Evolutionary conservation across 768 basidiomycete genomes (phyloP), one percentile per base, ranked within the genome.

Genomic region (Xerocomellus dryophilus): DNA sequence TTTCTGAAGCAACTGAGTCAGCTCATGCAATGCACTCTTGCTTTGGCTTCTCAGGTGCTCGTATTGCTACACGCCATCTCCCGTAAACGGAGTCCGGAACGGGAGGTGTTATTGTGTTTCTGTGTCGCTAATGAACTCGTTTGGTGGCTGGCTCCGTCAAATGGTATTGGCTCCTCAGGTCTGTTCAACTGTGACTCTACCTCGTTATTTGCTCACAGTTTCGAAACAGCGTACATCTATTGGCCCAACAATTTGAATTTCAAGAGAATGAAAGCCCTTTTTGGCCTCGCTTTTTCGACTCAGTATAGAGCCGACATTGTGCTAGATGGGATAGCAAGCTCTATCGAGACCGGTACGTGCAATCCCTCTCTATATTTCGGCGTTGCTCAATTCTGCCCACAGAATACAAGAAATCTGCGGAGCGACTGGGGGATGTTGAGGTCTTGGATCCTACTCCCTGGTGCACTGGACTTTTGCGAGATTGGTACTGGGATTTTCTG

Each of bases 401-500:
- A 80, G 79, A 79, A 60, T 79, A 73, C 52, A 51, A 53, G 27
- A 54, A 62, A 14, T 64, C 66, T 2, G 72, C 73, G 6, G 51
- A 67, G 7, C 36, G 45, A 4, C 59, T 79, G 7, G 75, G 73
- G 0, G 43, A 64, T 25, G 61, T 63, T 8, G 68, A 65, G 29
- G 56, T 63, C 9, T 64, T 70, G 9, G 67, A 69, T 10, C 68
- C 75, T 2, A 42, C 40, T 36, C 60, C 69, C 5, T 61, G 51
- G 58, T 31, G 54, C 15, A 41, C 36, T 20, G 52, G 32, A 14
- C 40, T 71, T 10, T 2, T 10, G 34, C 56, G 60, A n/a, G 34
- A 23, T n/a, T 76, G 74, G 74, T 65, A 73, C 53, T 78, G 77
- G 77, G 59, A 62, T 5, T 35, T 74, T 14, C 40, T 69, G 11